Evolutionary conservation across 2,329 filamentous ascomycete species (phyloP).

Genomic region (Nectriaceae sp.): DNA sequence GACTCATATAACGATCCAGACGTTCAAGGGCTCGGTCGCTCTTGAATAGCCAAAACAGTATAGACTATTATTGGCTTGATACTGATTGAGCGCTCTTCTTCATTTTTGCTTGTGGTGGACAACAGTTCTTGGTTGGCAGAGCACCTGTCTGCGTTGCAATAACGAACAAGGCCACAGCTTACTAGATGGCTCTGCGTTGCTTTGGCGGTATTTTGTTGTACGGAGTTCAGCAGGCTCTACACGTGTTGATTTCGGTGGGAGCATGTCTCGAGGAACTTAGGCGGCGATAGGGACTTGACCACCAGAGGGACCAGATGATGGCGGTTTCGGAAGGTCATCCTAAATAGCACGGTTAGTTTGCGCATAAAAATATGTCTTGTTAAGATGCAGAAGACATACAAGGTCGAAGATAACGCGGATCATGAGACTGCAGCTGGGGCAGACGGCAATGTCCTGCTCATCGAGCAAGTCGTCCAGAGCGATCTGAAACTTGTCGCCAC

Average conservation of each 20-base stretch:
- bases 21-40: too few species aligned
- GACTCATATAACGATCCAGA: too few species aligned
- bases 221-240: background rate
- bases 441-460: conserved; percentile 92
- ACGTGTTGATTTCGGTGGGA: background rate
- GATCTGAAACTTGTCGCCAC: conserved; percentile 95
- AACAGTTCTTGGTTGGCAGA: too few species aligned
- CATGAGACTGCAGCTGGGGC: conserved; percentile 96
- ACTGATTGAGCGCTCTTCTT: too few species aligned
- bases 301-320: conserved; percentile 31
- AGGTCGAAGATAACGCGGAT: conserved; percentile 91
- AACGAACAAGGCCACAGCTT: too few species aligned
- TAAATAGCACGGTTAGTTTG: conserved; percentile 17
- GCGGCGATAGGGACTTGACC: conserved; percentile 43
- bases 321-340: conserved; percentile 48
- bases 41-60: too few species aligned
- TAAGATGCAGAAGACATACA: conserved; percentile 53
- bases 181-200: too few species aligned
- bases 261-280: conserved; percentile 24
- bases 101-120: too few species aligned
- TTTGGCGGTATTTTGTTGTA: too few species aligned
- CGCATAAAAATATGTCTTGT: background rate
- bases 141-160: too few species aligned
- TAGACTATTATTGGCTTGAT: too few species aligned
- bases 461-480: conserved; percentile 81